A percentile compares a stretch with the other conserved stretches of the same genome.
phyloP scores from a whole-genome alignment of 345 rosid genomes.

The Trapa bicornis region DNA sequence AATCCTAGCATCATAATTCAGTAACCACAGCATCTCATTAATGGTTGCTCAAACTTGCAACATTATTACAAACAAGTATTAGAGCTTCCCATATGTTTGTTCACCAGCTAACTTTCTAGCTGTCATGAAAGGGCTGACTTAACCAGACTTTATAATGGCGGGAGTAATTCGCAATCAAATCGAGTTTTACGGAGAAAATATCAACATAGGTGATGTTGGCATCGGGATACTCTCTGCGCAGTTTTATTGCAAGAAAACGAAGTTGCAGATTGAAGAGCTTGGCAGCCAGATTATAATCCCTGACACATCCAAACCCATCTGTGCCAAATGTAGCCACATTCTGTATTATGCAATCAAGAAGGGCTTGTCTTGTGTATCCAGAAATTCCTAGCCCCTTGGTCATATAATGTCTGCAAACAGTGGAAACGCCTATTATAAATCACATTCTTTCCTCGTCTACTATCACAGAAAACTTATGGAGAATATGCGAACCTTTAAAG shows the following conservation, averaged over 20 bases:
- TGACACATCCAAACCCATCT: slow-evolving; percentile 69
- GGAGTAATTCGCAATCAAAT: slow-evolving; percentile 59
- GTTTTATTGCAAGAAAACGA: slow-evolving; percentile 52
- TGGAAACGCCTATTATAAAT: background rate
- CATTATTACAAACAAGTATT: background rate
- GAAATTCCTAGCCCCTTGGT: slow-evolving; percentile 75
- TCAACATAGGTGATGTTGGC: slow-evolving; percentile 65
- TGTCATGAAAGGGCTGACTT: background rate
- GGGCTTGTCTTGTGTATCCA: slow-evolving; percentile 98
- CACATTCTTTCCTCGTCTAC: background rate
- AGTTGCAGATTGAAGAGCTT: slow-evolving; percentile 81
- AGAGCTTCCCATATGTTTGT: background rate
- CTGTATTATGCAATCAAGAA: slow-evolving; percentile 79
- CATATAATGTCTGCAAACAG: slow-evolving; percentile 44
- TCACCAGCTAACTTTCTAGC: background rate
- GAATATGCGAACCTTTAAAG: slow-evolving; percentile 37
- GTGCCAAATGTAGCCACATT: slow-evolving; percentile 78
- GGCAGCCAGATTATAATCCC: slow-evolving; percentile 73
- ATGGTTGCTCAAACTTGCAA: slow-evolving; percentile 83
- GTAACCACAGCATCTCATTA: slow-evolving; percentile 81
- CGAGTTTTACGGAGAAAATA: slow-evolving; percentile 62
- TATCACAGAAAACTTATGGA: background rate
- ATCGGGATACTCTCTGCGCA: slow-evolving; percentile 46
- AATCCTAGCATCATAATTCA: slow-evolving; percentile 63
- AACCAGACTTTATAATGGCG: slow-evolving; percentile 34